phyloP scores from a whole-genome alignment of 2,329 filamentous ascomycete species.

The Zelopaecilomyces penicillatus region DNA sequence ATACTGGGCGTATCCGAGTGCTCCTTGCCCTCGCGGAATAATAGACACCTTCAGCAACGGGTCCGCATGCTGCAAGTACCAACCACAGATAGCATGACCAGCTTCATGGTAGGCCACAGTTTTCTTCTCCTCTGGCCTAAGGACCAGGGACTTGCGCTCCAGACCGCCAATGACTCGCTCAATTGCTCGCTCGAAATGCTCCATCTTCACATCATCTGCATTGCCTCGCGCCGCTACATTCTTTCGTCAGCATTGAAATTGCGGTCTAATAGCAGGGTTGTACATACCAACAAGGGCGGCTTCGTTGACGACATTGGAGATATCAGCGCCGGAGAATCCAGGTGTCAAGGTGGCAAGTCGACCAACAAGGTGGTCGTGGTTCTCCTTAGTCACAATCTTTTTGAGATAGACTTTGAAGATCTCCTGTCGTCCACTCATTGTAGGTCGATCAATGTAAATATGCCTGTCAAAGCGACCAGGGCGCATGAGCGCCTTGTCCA shows the following conservation, averaged over 20 bases:
- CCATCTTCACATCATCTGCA: constrained; percentile 74
- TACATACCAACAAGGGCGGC: constrained; percentile 84
- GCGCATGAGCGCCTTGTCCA: constrained; percentile 93
- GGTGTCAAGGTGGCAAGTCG: constrained; percentile 87
- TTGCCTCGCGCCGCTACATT: constrained; percentile 68
- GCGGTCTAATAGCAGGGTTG: constrained; percentile 29
- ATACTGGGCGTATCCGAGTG: constrained; percentile 93
- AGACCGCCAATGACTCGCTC: constrained; percentile 94
- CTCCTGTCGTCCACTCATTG: constrained; percentile 91
- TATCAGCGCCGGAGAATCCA: constrained; percentile 94
- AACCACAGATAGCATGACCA: constrained; percentile 95
- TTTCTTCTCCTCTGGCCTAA: constrained; percentile 87
- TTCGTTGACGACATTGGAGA: constrained; percentile 97
- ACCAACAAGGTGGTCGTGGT: constrained; percentile 79
- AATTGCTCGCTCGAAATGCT: constrained; percentile 93
- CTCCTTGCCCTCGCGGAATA: constrained; percentile 89
- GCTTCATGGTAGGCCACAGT: constrained; percentile 98
- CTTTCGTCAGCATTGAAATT: constrained; percentile 11
- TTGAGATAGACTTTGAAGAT: constrained; percentile 92
- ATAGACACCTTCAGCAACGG: constrained; percentile 97
- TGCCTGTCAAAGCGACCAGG: constrained; percentile 96
- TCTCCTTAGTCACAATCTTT: constrained; percentile 90
- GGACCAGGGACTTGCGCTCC: constrained; percentile 93
- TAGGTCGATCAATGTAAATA: constrained; percentile 88
- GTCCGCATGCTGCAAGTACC: constrained; percentile 95